phyloP scores from a whole-genome alignment of 179 eudicot species.

The Patellifolia procumbens region DNA sequence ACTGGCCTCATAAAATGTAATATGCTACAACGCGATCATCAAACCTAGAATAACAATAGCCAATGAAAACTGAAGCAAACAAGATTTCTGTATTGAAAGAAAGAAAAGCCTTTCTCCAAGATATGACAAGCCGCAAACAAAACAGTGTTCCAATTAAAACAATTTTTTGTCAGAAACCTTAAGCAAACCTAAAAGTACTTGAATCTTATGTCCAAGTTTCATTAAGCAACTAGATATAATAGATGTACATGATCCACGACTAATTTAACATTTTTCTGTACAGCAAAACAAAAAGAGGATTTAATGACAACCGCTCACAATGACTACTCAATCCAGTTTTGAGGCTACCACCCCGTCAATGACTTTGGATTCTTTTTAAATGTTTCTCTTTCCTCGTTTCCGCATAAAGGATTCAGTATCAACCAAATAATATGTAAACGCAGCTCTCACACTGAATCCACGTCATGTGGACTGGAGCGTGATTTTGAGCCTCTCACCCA shows the following conservation, averaged over 20 bases:
- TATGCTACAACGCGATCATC: constrained; percentile 15
- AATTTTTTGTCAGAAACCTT: neutral
- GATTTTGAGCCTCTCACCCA: neutral
- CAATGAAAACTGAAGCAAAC: neutral
- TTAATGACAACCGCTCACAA: neutral
- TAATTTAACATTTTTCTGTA: neutral
- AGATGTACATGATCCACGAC: neutral
- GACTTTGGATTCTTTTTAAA: neutral
- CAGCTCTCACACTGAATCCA: neutral
- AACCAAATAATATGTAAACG: neutral
- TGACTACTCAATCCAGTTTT: neutral
- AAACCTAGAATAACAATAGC: constrained; percentile 17
- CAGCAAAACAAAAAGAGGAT: neutral
- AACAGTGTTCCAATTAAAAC: neutral
- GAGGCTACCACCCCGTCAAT: neutral
- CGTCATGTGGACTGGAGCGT: neutral
- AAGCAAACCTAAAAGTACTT: neutral
- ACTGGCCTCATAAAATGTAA: constrained; percentile 30
- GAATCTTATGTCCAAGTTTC: neutral
- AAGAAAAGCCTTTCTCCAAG: constrained; percentile 1
- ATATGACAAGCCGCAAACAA: neutral
- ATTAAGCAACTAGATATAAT: neutral
- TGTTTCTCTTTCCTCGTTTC: neutral
- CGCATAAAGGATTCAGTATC: neutral
- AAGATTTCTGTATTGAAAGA: neutral